These are phyloP conservation scores for Solanum hybrid DNA, from an alignment of 305 asterid genomes.

Conservation along the genomic window DNA sequence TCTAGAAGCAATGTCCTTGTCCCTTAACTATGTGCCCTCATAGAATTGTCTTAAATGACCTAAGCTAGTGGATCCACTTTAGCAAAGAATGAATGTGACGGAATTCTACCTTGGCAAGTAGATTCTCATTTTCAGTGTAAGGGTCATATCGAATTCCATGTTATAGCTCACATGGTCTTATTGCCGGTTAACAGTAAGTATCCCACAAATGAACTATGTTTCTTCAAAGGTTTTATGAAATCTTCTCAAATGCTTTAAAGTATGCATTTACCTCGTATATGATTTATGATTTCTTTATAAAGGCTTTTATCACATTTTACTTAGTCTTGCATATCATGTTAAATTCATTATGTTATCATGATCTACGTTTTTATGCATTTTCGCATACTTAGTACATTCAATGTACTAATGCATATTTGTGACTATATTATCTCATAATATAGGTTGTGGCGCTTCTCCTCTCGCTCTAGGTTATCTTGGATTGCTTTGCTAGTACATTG, in stretches of 20 bases:
- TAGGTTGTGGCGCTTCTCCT: neutral
- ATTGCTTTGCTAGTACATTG: too few relatives aligned
- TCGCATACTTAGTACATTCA: neutral
- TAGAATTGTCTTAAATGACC: neutral
- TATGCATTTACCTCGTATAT: neutral
- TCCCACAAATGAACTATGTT: neutral
- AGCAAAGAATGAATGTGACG: too few relatives aligned
- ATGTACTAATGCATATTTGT: neutral
- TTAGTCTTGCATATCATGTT: neutral
- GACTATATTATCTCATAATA: neutral
- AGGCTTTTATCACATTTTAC: neutral
- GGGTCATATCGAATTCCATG: neutral
- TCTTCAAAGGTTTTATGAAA: neutral
- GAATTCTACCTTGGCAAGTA: neutral
- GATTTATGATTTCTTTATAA: too few relatives aligned
- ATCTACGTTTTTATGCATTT: neutral
- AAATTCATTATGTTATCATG: neutral
- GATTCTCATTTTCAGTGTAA: neutral
- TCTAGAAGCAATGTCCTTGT: neutral
- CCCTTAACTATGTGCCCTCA: neutral
- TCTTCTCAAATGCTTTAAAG: neutral
- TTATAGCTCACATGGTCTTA: neutral
- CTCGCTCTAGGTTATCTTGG: neutral
- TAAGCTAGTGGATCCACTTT: neutral
- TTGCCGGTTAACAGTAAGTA: too few relatives aligned